Evolutionary conservation across 345 rosid genomes (phyloP).

Genomic region (Melaleuca alternifolia): DNA sequence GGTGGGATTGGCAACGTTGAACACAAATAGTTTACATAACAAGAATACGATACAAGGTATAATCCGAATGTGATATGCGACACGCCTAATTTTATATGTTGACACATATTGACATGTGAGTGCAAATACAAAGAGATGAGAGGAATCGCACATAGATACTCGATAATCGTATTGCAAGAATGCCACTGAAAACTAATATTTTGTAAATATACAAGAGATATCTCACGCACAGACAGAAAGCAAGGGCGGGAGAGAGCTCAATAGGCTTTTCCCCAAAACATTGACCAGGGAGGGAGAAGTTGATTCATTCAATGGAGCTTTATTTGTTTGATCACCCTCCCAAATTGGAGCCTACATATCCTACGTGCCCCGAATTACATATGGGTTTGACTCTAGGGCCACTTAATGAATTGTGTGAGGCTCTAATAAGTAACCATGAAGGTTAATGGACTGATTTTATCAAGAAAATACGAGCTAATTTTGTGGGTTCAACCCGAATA

Average conservation of each 20-base stretch:
- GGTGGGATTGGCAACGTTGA: not conserved
- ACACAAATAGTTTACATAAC: rapidly evolving
- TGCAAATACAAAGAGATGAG: not conserved
- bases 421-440: not conserved
- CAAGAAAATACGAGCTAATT: not conserved
- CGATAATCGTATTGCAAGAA: not conserved
- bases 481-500: not conserved
- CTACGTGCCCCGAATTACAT: not conserved
- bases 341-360: not conserved
- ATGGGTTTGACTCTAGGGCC: not conserved
- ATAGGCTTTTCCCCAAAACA: no score
- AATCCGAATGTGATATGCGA: not conserved
- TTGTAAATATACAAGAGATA: not conserved
- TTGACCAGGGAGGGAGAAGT: no score
- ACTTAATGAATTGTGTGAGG: not conserved
- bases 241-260: no score
- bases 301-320: no score
- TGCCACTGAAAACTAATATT: not conserved
- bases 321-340: no score
- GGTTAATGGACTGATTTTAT: rapidly evolving
- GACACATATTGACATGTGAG: rapidly evolving
- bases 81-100: not conserved
- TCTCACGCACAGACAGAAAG: rapidly evolving
- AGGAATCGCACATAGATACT: not conserved
- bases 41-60: not conserved